phyloP scores from a whole-genome alignment of 257 asterid genomes.

The Scutellaria minor region DNA sequence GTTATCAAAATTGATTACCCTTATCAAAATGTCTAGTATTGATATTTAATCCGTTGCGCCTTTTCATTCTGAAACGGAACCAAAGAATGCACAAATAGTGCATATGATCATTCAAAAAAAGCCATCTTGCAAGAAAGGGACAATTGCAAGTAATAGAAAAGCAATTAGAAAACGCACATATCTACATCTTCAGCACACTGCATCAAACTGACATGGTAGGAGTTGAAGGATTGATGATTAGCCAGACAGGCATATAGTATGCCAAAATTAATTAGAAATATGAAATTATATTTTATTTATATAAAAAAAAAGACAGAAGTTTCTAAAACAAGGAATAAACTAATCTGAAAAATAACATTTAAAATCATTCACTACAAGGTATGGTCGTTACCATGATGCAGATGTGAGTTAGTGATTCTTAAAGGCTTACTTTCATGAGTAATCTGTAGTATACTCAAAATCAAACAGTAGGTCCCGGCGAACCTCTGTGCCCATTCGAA shows the following conservation, averaged over 20 bases:
- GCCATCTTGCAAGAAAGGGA: slow-evolving; percentile 35
- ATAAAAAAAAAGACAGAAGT: neutral
- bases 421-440: slow-evolving; percentile 45
- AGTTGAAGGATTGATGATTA: slow-evolving; percentile 27
- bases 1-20: neutral
- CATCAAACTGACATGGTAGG: slow-evolving; percentile 29
- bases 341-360: slow-evolving; percentile 7
- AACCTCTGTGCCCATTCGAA: slow-evolving; percentile 62
- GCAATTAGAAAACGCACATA: slow-evolving; percentile 26
- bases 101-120: slow-evolving; percentile 23
- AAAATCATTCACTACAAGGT: slow-evolving; percentile 30
- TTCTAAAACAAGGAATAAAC: slow-evolving; percentile 21
- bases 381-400: slow-evolving; percentile 15
- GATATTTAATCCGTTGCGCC: neutral
- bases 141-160: neutral
- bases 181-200: slow-evolving; percentile 30
- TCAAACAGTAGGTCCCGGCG: slow-evolving; percentile 72
- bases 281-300: neutral
- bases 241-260: neutral
- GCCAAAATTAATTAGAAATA: neutral
- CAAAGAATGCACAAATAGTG: slow-evolving; percentile 8
- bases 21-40: slow-evolving; percentile 12
- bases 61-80: slow-evolving; percentile 18
- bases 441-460: slow-evolving; percentile 50
- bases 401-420: slow-evolving; percentile 24